Percentiles rank a stretch among this genome's conserved stretches.
Conservation (phyloP, 148 eudicot genomes). For the Vaccinium vitisidaea region DNA sequence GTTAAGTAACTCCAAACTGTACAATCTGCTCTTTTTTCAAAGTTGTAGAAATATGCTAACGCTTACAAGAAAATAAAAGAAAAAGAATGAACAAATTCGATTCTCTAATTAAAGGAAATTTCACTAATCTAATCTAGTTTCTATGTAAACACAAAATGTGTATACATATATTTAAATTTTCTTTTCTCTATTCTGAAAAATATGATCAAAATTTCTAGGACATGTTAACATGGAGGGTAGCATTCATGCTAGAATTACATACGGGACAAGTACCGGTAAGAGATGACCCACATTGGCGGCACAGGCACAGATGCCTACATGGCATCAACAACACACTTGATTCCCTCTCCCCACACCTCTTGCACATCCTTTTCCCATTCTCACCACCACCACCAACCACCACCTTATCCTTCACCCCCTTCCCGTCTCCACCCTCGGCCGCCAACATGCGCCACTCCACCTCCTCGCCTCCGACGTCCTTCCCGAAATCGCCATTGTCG, state of each 20-base stretch:
- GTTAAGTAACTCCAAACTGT: not conserved
- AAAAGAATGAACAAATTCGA: not conserved
- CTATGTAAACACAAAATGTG: not conserved
- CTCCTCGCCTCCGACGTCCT: not conserved
- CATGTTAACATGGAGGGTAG: slow-evolving; percentile 32
- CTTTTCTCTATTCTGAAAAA: not conserved
- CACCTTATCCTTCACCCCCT: not conserved
- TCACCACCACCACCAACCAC: slow-evolving; percentile 6
- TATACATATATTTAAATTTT: not conserved
- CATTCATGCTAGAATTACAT: slow-evolving; percentile 31
- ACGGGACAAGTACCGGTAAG: slow-evolving; percentile 29
- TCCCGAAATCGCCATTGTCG: slow-evolving; percentile 22
- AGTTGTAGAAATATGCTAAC: not conserved
- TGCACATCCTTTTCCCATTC: slow-evolving; percentile 23
- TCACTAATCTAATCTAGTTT: slow-evolving; percentile 1
- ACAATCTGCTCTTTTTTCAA: not conserved
- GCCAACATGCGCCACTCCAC: slow-evolving; percentile 2
- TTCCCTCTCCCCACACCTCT: slow-evolving; percentile 35
- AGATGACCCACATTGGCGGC: slow-evolving; percentile 32
- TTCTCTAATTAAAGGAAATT: not conserved
- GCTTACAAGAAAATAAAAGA: not conserved
- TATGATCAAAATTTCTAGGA: slow-evolving; percentile 3
- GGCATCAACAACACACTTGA: slow-evolving; percentile 45
- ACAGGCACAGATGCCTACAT: slow-evolving; percentile 45
- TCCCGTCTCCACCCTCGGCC: not conserved